These are phyloP conservation scores for Trichoderma polysporum DNA, from an alignment of 2,329 filamentous ascomycete genomes.

Conservation along the genomic window DNA sequence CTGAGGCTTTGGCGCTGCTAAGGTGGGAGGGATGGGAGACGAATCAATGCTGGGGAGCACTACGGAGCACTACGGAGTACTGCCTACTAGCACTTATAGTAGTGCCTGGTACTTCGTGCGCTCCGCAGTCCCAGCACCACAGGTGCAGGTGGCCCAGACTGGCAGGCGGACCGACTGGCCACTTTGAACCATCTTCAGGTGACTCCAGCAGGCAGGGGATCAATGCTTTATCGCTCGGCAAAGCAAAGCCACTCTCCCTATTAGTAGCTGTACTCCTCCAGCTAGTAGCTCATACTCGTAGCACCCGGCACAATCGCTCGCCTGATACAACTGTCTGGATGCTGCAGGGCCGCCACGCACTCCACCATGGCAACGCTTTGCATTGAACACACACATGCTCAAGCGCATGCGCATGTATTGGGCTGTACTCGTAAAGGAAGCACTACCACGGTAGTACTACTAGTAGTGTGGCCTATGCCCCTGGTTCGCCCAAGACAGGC, in stretches of 20 bases:
- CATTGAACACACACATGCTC: not conserved
- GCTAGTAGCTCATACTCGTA: not conserved
- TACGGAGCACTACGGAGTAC: not conserved
- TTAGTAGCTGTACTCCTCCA: not conserved
- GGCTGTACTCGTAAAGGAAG: no score
- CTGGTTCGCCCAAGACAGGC: not conserved
- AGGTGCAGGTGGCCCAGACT: conserved; percentile 4
- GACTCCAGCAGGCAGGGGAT: conserved; percentile 17
- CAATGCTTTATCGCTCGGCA: conserved; percentile 8
- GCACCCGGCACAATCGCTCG: conserved; percentile 1
- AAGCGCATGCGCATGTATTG: not conserved
- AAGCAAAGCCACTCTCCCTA: not conserved
- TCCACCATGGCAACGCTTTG: conserved; percentile 3
- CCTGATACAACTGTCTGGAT: conserved; percentile 1
- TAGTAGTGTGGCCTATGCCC: not conserved
- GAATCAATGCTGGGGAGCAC: not conserved
- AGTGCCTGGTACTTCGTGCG: not conserved
- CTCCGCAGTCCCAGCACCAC: not conserved
- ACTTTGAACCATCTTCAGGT: conserved; percentile 20
- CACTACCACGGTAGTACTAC: not conserved
- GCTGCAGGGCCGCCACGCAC: not conserved
- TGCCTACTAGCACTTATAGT: not conserved
- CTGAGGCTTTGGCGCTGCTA: not conserved
- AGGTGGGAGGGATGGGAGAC: not conserved
- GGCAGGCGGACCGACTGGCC: conserved; percentile 7